Base-by-base conservation (phyloP, 2,329 filamentous ascomycete genomes). In the Cryphonectria carpinicola region DNA sequence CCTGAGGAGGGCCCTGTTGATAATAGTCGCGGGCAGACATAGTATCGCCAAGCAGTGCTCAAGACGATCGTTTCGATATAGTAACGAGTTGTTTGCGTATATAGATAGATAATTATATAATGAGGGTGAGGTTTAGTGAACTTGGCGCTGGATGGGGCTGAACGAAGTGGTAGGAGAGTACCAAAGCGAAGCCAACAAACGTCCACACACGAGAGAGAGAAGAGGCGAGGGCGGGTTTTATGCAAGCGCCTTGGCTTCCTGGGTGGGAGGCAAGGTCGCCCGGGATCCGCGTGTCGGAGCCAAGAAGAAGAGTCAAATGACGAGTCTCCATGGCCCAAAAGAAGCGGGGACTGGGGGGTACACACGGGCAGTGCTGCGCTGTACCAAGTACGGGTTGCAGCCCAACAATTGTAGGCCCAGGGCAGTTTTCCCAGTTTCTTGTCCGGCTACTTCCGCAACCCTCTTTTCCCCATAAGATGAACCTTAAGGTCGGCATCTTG, bases 1-100 rank as follows among this genome's bases (percentile, higher is more conserved):
- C 60, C 67, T 81, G 74, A 72, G 79, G 65, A 0, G 56, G 74
- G 73, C 79, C 79, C 74, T 79, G 76, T 70, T 80, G 75, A 74
- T 83, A 83, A 74, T 80, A 80, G 35, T 76, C 75, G 63, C 79
- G 75, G 69, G 79, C 78, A 37, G 79, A 79, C 82, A 83, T 78
- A 70, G 72, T 75, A 76, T 54, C 19, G 25, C 60, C 56, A 52
- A 46, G 66, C 54, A 41, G 41, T 71, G 69, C 52, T 25, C 25
- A 19, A 46, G 17, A 49, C 54, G 35, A 17, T 35, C 65, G 64
- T 13, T 66, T 58, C 35, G 65, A 28, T 43, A 17, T 17, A 14
- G 14, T 17, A 35, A 65, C 14, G 25, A 52, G 19, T 32, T 32
- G 6, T 46, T 13, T 46, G 39, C 25, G 54, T 58, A 28, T 56